These are phyloP conservation scores for Botrytis aclada DNA, from an alignment of 2,329 filamentous ascomycete genomes.

Conservation along the genomic window DNA sequence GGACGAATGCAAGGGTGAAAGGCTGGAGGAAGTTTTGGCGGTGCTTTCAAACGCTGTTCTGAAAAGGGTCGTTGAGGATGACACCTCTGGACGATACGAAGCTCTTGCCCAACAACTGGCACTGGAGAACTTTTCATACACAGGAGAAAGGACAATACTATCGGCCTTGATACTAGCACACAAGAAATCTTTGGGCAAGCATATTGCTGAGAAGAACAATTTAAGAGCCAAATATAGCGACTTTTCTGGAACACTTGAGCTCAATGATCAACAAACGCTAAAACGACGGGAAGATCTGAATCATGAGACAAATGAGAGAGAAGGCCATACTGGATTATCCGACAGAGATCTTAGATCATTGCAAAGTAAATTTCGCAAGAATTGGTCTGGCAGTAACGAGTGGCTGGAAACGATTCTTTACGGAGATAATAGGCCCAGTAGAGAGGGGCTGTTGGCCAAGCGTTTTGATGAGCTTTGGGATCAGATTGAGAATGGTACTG, in stretches of 20 bases:
- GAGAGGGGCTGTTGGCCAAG: conserved; percentile 61
- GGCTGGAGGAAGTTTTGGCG: conserved; percentile 81
- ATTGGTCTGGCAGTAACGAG: conserved; percentile 74
- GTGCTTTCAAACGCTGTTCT: conserved; percentile 81
- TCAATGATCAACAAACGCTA: conserved; percentile 58
- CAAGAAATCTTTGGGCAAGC: conserved; percentile 59
- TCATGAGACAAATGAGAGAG: conserved; percentile 35
- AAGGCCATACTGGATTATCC: conserved; percentile 24
- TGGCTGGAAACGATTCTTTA: conserved; percentile 71
- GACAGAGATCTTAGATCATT: conserved; percentile 44
- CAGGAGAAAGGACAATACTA: conserved; percentile 53
- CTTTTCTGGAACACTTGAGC: conserved; percentile 61
- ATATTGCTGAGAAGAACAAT: conserved; percentile 58
- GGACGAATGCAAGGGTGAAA: conserved; percentile 91
- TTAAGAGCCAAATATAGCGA: conserved; percentile 57
- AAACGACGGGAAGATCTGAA: conserved; percentile 50
- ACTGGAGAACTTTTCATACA: conserved; percentile 57
- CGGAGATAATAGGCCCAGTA: conserved; percentile 56
- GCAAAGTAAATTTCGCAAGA: conserved; percentile 61
- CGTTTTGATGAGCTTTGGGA: conserved; percentile 71
- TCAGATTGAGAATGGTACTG: conserved; percentile 57
- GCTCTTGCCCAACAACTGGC: conserved; percentile 55
- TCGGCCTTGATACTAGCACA: conserved; percentile 70
- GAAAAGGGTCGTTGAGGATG: conserved; percentile 59
- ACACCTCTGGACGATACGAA: conserved; percentile 42